phyloP scores from a whole-genome alignment of 805 yeast genomes.

The Spencermartinsiella europaea region DNA sequence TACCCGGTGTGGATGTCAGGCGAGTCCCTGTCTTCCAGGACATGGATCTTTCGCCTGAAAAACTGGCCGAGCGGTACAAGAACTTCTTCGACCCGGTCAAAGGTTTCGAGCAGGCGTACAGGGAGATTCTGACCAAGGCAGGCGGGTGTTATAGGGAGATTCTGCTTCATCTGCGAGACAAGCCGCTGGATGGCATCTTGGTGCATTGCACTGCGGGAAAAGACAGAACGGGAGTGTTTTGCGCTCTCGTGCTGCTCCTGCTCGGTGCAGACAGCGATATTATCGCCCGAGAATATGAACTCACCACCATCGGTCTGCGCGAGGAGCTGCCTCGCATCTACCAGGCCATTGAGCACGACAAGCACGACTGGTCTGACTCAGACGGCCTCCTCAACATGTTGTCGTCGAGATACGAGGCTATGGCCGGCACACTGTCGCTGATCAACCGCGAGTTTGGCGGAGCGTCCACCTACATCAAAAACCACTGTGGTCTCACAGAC shows the following conservation, averaged over 20 bases:
- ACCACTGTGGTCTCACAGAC: slow-evolving; percentile 40
- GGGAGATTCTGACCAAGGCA: slow-evolving; percentile 51
- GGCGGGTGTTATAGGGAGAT: slow-evolving; percentile 42
- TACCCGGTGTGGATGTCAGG: slow-evolving; percentile 43
- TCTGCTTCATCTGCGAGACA: slow-evolving; percentile 52
- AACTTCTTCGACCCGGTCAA: slow-evolving; percentile 53
- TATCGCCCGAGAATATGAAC: slow-evolving; percentile 69
- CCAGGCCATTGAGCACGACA: slow-evolving; percentile 16
- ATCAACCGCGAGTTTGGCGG: slow-evolving; percentile 52
- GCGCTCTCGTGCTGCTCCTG: slow-evolving; percentile 59
- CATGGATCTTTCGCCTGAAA: slow-evolving; percentile 59
- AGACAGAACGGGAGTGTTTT: slow-evolving; percentile 74
- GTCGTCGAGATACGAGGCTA: slow-evolving; percentile 62
- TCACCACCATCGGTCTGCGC: slow-evolving; percentile 55
- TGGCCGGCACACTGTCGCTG: slow-evolving; percentile 55
- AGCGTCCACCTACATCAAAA: slow-evolving; percentile 42
- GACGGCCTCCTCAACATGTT: slow-evolving; percentile 58
- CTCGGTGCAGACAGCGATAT: slow-evolving; percentile 62
- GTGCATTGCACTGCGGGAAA: slow-evolving; percentile 85
- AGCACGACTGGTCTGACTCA: slow-evolving; percentile 27
- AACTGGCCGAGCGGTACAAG: slow-evolving; percentile 50
- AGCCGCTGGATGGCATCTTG: slow-evolving; percentile 46
- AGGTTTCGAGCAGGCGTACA: slow-evolving; percentile 61
- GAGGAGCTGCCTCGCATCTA: slow-evolving; percentile 19
- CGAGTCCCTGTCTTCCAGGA: slow-evolving; percentile 54